Evolutionary conservation across 2,329 filamentous ascomycete species (phyloP).

Genomic region (Aspergillus awamori): DNA sequence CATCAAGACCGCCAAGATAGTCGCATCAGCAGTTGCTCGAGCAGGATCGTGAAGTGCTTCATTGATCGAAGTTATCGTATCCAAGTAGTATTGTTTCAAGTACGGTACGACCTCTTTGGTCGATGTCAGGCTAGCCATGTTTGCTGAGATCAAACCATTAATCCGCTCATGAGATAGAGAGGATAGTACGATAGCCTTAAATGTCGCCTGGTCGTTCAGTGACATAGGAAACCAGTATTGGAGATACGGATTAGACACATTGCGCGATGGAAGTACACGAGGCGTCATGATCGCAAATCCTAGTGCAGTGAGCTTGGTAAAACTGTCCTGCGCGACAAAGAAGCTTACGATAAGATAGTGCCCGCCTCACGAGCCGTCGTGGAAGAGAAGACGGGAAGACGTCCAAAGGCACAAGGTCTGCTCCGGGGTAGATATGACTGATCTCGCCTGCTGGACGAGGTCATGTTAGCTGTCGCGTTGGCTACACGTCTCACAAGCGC

Average conservation of each 20-base stretch:
- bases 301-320: not conserved
- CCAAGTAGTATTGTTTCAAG: not conserved
- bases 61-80: not conserved
- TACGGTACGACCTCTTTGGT: not conserved
- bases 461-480: no score
- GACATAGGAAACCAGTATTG: conserved; percentile 7
- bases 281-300: conserved; percentile 10
- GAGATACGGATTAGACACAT: conserved; percentile 6
- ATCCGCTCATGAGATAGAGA: not conserved
- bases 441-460: no score
- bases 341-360: no score
- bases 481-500: no score
- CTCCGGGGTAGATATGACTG: no score
- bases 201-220: not conserved
- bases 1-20: conserved; percentile 9
- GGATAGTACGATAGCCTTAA: conserved; percentile 1
- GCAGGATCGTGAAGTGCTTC: not conserved
- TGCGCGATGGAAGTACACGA: conserved; percentile 5
- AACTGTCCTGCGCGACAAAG: no score
- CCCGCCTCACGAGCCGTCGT: no score
- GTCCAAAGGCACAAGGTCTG: no score
- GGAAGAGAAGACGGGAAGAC: no score
- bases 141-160: not conserved
- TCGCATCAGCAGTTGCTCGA: not conserved
- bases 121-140: no score